Evolutionary conservation across 2,329 filamentous ascomycete species (phyloP), one percentile per base, ranked within the genome.

Genomic region (Phialophora tarda): DNA sequence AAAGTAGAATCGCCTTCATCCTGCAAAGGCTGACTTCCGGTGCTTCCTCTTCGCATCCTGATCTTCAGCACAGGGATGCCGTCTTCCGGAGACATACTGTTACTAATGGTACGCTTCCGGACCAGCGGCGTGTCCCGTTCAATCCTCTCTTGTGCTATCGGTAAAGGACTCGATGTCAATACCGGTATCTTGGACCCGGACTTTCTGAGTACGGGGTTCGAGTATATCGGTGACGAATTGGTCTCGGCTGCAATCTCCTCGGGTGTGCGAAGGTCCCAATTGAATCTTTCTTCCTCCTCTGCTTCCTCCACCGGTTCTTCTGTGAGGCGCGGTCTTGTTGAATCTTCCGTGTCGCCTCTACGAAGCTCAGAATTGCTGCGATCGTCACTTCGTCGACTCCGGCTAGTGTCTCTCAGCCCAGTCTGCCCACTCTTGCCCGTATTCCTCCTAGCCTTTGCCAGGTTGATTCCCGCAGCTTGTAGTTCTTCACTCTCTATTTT

Each of bases 101-200:
- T 78, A 70, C 85, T 88, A 48, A 82, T 82, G 56, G 83, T 82
- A 58, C 85, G 80, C 62, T 83, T 85, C 65, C 93, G 86, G 62
- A 84, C 80, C 53, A 89, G 82, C 24, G 88, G 88, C 26, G 86
- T 88, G 72, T 92, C 90, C 69, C 93, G 87, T 71, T 94, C 93
- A 54, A 92, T 82, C 69, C 89, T 87, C 58, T 90, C 87, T 59
- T 85, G 78, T 1, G 91, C 86, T 65, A 96, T 89, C 11, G 93
- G 92, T 23, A 88, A 85, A 1, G 91, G 90, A 75, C 92, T 97
- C 14, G 86, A 82, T 73, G 92, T 93, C 32, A 92, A 88, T 44
- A 98, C 84, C 0, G 95, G 95, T 75, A 99, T 97, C 62, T 92
- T 88, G 53, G 94, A 97, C 3, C 85, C 81, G 80, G 86, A 81